A percentile compares a stretch with the other conserved stretches of the same genome.
These are phyloP conservation scores for Cercospora sojina DNA, from an alignment of 2,329 filamentous ascomycete genomes.

Conservation along the genomic window DNA sequence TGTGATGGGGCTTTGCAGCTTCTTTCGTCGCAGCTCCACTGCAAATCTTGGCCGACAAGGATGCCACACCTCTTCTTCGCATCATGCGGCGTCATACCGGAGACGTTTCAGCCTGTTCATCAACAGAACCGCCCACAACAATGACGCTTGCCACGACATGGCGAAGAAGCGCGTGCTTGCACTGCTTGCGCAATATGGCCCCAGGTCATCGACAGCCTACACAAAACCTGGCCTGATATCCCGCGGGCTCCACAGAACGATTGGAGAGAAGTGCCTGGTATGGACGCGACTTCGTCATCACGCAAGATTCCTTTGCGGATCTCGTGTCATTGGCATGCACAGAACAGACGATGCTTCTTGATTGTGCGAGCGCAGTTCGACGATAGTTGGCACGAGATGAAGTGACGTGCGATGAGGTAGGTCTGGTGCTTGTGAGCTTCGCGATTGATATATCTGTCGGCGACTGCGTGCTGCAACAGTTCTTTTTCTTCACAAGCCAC, in stretches of 20 bases:
- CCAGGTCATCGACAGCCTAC: background rate
- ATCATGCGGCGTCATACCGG: background rate
- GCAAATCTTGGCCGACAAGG: background rate
- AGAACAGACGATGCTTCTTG: background rate
- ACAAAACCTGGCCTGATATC: conserved; percentile 3
- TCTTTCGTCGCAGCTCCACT: background rate
- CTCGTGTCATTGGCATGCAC: background rate
- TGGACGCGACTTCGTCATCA: background rate
- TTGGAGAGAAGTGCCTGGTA: background rate
- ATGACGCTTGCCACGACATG: conserved; percentile 5
- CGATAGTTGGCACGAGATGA: background rate
- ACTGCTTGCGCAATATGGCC: conserved; percentile 2
- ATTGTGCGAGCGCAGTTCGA: background rate
- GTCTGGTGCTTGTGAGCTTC: background rate
- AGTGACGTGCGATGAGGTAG: conserved; percentile 15
- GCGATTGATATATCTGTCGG: conserved; percentile 1
- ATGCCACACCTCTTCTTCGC: background rate
- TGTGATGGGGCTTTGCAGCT: background rate
- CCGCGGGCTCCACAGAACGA: background rate
- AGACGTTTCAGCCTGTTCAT: conserved; percentile 4
- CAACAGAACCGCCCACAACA: conserved; percentile 5
- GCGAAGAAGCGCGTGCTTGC: background rate
- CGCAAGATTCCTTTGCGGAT: background rate
- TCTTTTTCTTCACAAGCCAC: conserved; percentile 9
- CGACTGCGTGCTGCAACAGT: background rate